Evolutionary conservation across 805 yeast species (phyloP), one percentile per base, ranked within the genome.

Genomic region (Zygotorulaspora danielsina): DNA sequence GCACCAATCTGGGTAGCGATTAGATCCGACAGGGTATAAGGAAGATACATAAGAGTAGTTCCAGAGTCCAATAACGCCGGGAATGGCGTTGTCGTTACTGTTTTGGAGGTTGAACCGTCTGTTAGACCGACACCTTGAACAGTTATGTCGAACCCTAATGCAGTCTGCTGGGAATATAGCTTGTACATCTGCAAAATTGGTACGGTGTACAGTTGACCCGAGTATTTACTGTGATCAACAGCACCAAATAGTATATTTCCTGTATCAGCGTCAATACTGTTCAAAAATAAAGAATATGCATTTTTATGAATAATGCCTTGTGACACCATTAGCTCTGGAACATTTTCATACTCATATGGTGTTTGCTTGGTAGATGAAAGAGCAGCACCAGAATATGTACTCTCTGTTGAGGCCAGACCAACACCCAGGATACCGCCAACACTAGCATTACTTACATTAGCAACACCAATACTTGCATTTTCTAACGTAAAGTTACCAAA

Each of bases 231-330:
- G 43, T 72, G 74, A 53, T 83, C 90, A 19, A 79, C 71, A 20
- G 81, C 93, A 34, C 93, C 90, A 65, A 84, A 84, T 34, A 83
- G 57, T 15, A 83, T 66, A n/a, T 70, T 61, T 5, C 87, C 89
- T 1, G 65, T 44, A 4, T 51, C 32, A 0, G 75, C 63, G 24
- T 61, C 60, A 8, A 55, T 49, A 3, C 63, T 61, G 49, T 78
- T 73, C 58, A 84, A 67, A 51, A 67, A 82, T 39, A 84, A 64
- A 0, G 90, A 82, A 57, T 81, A 84, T 1, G 75, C 75, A 27
- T 69, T 67, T 35, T 72, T 70, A 32, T 70, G 52, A 44, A 78
- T 82, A 29, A 73, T 36, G 0, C 88, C 89, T 38, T 73, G 72
- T 21, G 65, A 55, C 36, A 71, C 78, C 67, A 86, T 61, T 43